Evolutionary conservation across 495 filamentous ascomycete genomes (phyloP).

Genomic region (Xeromyces bisporus): DNA sequence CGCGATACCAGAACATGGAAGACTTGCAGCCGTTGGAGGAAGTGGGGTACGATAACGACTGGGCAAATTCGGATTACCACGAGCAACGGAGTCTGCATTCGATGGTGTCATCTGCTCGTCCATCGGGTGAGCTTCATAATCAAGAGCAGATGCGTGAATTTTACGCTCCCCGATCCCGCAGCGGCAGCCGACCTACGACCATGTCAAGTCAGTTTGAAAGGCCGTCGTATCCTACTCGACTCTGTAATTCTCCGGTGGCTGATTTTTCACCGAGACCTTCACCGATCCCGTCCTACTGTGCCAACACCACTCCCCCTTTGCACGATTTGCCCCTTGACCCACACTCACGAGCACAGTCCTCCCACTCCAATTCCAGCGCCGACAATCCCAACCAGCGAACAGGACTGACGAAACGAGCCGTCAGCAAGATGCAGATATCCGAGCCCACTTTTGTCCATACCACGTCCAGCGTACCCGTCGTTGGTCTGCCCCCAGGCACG

Average conservation of each 20-base stretch:
- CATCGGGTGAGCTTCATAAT: constrained; percentile 23
- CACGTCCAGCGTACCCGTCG: constrained; percentile 54
- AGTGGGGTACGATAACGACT: constrained; percentile 13
- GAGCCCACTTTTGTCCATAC: constrained; percentile 67
- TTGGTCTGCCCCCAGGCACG: constrained; percentile 39
- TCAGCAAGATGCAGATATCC: constrained; percentile 65
- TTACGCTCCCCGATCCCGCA: constrained; percentile 25
- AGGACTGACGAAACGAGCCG: constrained; percentile 37
- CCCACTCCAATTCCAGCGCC: constrained; percentile 3
- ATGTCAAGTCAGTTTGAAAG: constrained; percentile 27
- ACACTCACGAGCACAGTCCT: constrained; percentile 8
- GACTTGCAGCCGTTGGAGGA: constrained; percentile 27
- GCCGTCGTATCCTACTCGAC: constrained; percentile 16
- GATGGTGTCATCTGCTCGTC: constrained; percentile 20
- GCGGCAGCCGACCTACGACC: constrained; percentile 30
- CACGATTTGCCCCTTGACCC: constrained; percentile 19
- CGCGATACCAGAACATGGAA: constrained; percentile 27
- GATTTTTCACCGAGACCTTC: constrained; percentile 35
- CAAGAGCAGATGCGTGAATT: constrained; percentile 21
- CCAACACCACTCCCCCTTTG: constrained; percentile 39
- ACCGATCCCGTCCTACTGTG: constrained; percentile 35
- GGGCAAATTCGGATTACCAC: constrained; percentile 11
- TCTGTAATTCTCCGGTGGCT: constrained; percentile 22
- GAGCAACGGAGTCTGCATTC: constrained; percentile 14
- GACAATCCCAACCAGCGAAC: constrained; percentile 7